A percentile compares a stretch with the other conserved stretches of the same genome.
phyloP scores from a whole-genome alignment of 1,139 yeast species.

The Sugiyamaella novakii region DNA sequence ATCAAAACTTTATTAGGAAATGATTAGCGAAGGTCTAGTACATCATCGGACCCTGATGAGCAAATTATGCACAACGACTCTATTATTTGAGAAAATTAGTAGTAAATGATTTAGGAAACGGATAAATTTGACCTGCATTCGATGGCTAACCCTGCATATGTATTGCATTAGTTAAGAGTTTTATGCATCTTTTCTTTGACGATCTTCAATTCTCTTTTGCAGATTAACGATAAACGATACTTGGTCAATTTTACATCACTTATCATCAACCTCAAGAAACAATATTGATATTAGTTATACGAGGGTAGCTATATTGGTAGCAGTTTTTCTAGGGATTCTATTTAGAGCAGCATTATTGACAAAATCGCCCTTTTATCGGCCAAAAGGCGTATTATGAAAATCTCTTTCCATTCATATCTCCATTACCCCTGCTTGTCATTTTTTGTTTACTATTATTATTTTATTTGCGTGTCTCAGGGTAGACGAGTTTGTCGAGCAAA shows the following conservation, averaged over 20 bases:
- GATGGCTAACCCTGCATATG: no score
- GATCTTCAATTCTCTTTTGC: no score
- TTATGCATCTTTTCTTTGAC: no score
- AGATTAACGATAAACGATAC: no score
- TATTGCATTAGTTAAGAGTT: no score
- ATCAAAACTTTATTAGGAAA: no score
- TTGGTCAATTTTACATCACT: constrained; percentile 46
- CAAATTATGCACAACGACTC: no score
- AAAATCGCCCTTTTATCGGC: constrained; percentile 43
- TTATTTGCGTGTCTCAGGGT: constrained; percentile 58
- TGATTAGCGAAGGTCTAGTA: no score
- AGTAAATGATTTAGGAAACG: no score
- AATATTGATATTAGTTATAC: constrained; percentile 41
- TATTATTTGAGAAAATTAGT: no score
- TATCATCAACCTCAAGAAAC: constrained; percentile 33
- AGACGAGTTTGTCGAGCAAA: constrained; percentile 51
- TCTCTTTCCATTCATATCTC: constrained; percentile 49
- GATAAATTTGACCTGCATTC: no score
- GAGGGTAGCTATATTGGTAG: constrained; percentile 55
- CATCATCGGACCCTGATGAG: no score
- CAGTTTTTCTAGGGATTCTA: constrained; percentile 59
- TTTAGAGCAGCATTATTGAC: constrained; percentile 51
- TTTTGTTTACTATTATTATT: constrained; percentile 55
- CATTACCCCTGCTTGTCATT: constrained; percentile 56
- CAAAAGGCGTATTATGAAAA: constrained; percentile 40